Percentiles rank a stretch among this genome's conserved stretches.
Evolutionary conservation across 352 stramenopile genomes (phyloP).

Genomic region (Globisporangium paddicum): DNA sequence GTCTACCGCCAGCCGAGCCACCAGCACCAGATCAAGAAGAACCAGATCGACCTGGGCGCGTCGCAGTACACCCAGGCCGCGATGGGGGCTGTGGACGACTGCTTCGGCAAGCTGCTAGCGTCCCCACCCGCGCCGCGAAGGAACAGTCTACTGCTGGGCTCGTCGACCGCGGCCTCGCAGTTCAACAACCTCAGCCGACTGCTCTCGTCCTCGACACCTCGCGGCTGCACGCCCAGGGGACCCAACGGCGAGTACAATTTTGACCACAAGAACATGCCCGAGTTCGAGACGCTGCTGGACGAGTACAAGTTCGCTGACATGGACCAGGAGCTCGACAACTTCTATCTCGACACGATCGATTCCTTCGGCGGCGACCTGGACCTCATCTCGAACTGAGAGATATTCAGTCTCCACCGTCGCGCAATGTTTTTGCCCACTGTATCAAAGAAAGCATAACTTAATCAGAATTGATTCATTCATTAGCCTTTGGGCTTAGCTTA

Average conservation of each 20-base stretch:
- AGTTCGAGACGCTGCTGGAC: slow-evolving; percentile 71
- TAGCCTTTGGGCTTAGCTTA: background rate
- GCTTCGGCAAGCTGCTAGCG: slow-evolving; percentile 31
- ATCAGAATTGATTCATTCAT: background rate
- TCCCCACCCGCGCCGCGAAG: slow-evolving; percentile 13
- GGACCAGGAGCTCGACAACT: slow-evolving; percentile 63
- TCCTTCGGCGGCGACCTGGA: slow-evolving; percentile 55
- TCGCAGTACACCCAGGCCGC: slow-evolving; percentile 18
- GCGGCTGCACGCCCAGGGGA: slow-evolving; percentile 18
- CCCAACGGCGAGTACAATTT: slow-evolving; percentile 24
- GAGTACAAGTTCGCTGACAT: slow-evolving; percentile 82
- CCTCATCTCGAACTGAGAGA: slow-evolving; percentile 46
- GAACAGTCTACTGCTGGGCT: slow-evolving; percentile 5
- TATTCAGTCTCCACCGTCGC: background rate
- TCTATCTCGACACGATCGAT: slow-evolving; percentile 74
- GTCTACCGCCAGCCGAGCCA: background rate
- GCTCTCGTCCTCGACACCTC: background rate
- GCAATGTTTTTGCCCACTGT: background rate
- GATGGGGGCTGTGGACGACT: slow-evolving; percentile 45
- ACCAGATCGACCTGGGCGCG: slow-evolving; percentile 5
- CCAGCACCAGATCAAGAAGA: slow-evolving; percentile 14
- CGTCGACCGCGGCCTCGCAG: slow-evolving; percentile 19
- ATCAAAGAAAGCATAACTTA: slow-evolving; percentile 1
- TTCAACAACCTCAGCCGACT: slow-evolving; percentile 8
- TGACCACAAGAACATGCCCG: slow-evolving; percentile 42